Evolutionary conservation across 2,329 filamentous ascomycete genomes (phyloP), one percentile per base, ranked within the genome.

Genomic region (Ascochyta lentis): DNA sequence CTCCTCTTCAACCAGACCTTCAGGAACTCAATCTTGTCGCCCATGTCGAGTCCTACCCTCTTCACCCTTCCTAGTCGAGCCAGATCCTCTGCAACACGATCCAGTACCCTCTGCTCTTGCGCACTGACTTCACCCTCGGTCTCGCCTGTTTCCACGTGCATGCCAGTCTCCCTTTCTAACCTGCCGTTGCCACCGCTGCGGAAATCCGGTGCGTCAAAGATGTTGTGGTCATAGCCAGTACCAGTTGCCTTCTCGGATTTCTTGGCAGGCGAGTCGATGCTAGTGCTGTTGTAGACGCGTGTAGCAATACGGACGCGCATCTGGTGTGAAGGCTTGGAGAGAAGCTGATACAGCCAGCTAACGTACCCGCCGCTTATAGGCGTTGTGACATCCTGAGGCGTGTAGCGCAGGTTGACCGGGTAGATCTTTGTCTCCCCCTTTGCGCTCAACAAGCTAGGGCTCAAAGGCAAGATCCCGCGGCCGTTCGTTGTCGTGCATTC

Each of bases 401-500:
- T 90, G 75, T 98, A 99, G 48, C 93, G 87, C 60, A 99, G 81
- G 74, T 89, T 96, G 57, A 99, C 84, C 1, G 95, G 93, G 78
- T 96, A 98, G 64, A 99, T 91, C 70, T 88, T 89, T 8, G 88
- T 88, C 49, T 84, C 81, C 6, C 85, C 74, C 0, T 88, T 86
- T 0, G 86, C 85, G 15, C 86, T 84, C 3, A 95, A 80, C 1
- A 99, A 81, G 46, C 87, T 89, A 0, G 90, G 91, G 58, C 89
- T 91, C 51, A 96, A 86, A 1, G 92, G 90, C 12, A 99, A 78
- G 59, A 98, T 93, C 4, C 89, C 95, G 64, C 91, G 89, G 59
- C 94, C 94, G 71, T 99, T 99, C 40, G 92, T 96, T 0, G 95
- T 96, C 4, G 90, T 95, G 76, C 90, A 94, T 78, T 99, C 95